Base-by-base conservation (phyloP, 768 basidiomycete genomes). In the Rubroboletus pulcherrimus region DNA sequence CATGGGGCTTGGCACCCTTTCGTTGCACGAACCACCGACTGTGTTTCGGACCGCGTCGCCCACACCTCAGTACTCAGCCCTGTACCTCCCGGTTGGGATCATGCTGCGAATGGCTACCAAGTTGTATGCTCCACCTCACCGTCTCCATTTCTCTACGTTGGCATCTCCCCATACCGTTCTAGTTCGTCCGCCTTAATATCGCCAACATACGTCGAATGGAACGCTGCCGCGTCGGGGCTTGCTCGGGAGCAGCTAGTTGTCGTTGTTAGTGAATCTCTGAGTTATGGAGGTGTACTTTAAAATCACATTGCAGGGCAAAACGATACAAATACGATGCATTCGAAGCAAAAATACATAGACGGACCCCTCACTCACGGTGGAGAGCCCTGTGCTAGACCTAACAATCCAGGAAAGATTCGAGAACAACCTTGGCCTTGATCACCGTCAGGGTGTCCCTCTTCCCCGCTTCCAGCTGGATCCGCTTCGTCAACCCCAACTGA, bases 401-500 rank as follows among this genome's bases (percentile, higher is more conserved):
- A 37, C 14, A 17, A n/a, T 35, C 33, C 35, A 60, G 21, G 24
- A 60, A 55, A 24, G 59, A 55, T 33, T 61, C 50, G 8, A 61
- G 50, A 33, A 61, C 8, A 5, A 61, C 58, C 42, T 52, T 61
- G 1, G 50, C 29, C 34, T 55, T 61, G 26, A 46, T n/a, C 39
- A 56, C 54, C 39, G 51, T 53, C 47, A 46, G 42, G 12, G 35
- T 50, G 21, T 56, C 24, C 2, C 41, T 56, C 19, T 40, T 17
- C 7, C 54, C 54, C 2, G 21, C 29, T 8, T 49, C 53, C 33
- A 29, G 17, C 31, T 33, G 54, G 26, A 52, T 41, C 37, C 34
- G 26, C 47, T 60, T 61, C 30, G 39, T 56, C 60, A 61, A 34
- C 24, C 60, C 60, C 51, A 61, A 39, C 0, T 58, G 51, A 46